Percentiles rank a stretch among this genome's conserved stretches.
These are phyloP conservation scores for Naematelia aurantialba DNA, from an alignment of 768 basidiomycete species.

Conservation along the genomic window DNA sequence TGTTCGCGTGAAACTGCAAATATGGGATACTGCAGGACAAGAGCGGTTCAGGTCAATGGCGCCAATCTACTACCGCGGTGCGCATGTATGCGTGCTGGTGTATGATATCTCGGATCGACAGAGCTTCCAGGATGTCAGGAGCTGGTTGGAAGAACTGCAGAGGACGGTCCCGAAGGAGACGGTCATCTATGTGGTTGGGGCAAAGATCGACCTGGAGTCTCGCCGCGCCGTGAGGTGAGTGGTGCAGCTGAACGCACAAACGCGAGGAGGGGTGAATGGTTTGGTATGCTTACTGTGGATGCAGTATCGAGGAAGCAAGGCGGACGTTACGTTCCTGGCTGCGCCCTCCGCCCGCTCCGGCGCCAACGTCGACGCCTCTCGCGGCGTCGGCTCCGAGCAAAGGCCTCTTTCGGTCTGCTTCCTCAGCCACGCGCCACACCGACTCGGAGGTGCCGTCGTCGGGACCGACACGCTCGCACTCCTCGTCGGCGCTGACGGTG, in stretches of 20 bases:
- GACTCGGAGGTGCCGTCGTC: neutral
- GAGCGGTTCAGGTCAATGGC: conserved; percentile 47
- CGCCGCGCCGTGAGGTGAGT: conserved; percentile 34
- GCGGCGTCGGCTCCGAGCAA: conserved; percentile 16
- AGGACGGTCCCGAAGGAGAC: conserved; percentile 43
- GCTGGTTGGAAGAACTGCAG: conserved; percentile 41
- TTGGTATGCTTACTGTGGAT: neutral
- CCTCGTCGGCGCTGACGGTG: conserved; percentile 27
- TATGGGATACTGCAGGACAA: conserved; percentile 50
- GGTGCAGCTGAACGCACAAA: too few relatives aligned
- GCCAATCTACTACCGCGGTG: conserved; percentile 47
- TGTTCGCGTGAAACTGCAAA: conserved; percentile 38
- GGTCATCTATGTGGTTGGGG: conserved; percentile 40
- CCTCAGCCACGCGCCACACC: conserved; percentile 6
- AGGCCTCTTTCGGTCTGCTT: conserved; percentile 21
- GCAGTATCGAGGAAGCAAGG: conserved; percentile 32
- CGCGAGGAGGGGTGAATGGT: neutral
- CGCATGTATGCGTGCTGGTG: conserved; percentile 42
- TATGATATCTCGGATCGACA: conserved; percentile 41
- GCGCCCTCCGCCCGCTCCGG: conserved; percentile 26
- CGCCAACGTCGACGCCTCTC: conserved; percentile 1
- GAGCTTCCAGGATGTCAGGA: conserved; percentile 41
- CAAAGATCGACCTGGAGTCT: conserved; percentile 34
- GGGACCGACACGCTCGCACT: conserved; percentile 13
- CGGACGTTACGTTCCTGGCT: conserved; percentile 28